Percentiles rank a stretch among this genome's conserved stretches.
Evolutionary conservation across 2,329 filamentous ascomycete species (phyloP).

Genomic region (Bimuria novae-zelandiae): DNA sequence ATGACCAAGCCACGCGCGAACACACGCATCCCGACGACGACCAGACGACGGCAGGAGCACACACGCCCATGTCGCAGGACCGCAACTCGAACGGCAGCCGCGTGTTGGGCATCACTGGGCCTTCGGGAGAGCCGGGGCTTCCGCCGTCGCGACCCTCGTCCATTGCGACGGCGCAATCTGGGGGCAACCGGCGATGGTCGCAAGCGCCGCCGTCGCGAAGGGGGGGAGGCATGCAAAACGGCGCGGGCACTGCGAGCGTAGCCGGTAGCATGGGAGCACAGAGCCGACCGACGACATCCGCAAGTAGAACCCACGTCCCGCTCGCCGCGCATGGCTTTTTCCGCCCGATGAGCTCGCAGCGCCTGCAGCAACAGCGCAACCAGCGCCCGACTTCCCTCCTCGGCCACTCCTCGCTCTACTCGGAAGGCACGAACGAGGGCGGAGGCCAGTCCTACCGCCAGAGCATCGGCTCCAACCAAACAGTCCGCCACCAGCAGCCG

Average conservation of each 20-base stretch:
- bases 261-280: conserved; percentile 51
- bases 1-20: conserved; percentile 77
- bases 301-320: conserved; percentile 85
- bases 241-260: conserved; percentile 37
- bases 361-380: conserved; percentile 85
- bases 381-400: conserved; percentile 53
- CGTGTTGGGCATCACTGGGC: conserved; percentile 49
- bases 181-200: conserved; percentile 55
- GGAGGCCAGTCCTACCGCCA: conserved; percentile 43
- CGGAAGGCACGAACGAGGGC: conserved; percentile 36
- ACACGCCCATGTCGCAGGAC: conserved; percentile 26
- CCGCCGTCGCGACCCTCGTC: conserved; percentile 54
- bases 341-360: conserved; percentile 94
- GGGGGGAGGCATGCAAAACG: conserved; percentile 42
- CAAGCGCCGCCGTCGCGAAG: conserved; percentile 63
- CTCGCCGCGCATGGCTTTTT: conserved; percentile 91
- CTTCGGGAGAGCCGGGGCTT: conserved; percentile 53
- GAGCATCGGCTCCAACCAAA: conserved; percentile 45
- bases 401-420: conserved; percentile 39
- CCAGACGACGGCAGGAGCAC: conserved; percentile 23
- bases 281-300: conserved; percentile 64
- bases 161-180: conserved; percentile 44
- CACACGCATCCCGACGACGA: conserved; percentile 59
- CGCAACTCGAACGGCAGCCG: conserved; percentile 43
- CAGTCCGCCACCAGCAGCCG: conserved; percentile 30